Evolutionary conservation across 1,139 yeast genomes (phyloP).

Genomic region (Suhomyces bokatorum): DNA sequence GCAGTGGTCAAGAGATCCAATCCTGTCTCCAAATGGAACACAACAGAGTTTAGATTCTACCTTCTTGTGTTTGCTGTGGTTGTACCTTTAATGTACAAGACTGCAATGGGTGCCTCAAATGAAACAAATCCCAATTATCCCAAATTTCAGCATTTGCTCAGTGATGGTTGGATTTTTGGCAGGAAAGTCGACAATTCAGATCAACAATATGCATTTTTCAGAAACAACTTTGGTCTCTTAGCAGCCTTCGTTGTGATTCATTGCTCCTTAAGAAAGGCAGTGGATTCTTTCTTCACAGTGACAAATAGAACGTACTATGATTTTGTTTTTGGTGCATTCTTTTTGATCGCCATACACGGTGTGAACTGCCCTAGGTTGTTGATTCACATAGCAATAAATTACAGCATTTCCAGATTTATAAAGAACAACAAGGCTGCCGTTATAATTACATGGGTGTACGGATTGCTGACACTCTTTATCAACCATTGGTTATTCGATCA

Average conservation of each 20-base stretch:
- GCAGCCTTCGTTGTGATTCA: conserved; percentile 57
- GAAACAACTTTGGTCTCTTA: conserved; percentile 73
- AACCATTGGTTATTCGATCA: conserved; percentile 67
- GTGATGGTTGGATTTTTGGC: conserved; percentile 76
- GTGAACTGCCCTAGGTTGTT: conserved; percentile 62
- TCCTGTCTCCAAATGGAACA: conserved; percentile 64
- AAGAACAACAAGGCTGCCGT: conserved; percentile 33
- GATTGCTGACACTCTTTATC: conserved; percentile 70
- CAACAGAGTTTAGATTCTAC: conserved; percentile 73
- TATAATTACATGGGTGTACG: conserved; percentile 68
- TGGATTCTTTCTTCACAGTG: conserved; percentile 21
- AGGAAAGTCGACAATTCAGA: conserved; percentile 89
- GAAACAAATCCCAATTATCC: conserved; percentile 77
- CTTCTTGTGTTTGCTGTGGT: conserved; percentile 59
- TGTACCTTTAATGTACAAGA: conserved; percentile 79
- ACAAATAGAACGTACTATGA: conserved; percentile 60
- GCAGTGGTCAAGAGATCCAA: conserved; percentile 46
- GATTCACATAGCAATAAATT: conserved; percentile 58
- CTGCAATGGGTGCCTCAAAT: conserved; percentile 80
- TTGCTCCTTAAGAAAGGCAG: conserved; percentile 44
- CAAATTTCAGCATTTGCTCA: conserved; percentile 57
- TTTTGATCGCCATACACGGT: conserved; percentile 80
- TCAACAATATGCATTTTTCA: conserved; percentile 80
- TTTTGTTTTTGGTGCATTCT: conserved; percentile 65
- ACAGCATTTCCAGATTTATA: conserved; percentile 48